These are phyloP conservation scores for Nidula microcarpa DNA, from an alignment of 768 basidiomycete species.

Conservation along the genomic window DNA sequence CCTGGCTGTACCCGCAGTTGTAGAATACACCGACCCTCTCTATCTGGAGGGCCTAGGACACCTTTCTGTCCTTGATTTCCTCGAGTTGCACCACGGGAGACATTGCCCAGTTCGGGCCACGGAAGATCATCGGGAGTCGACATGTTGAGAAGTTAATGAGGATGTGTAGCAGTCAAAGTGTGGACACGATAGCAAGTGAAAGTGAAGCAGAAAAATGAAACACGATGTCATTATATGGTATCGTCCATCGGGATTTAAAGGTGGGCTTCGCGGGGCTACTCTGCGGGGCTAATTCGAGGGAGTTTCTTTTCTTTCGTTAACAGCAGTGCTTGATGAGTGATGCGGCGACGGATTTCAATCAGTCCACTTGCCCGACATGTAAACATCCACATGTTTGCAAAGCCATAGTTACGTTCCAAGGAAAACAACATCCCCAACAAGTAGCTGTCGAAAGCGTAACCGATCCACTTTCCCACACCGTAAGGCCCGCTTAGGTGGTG, in stretches of 20 bases:
- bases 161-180: slow-evolving; percentile 8
- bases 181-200: slow-evolving; percentile 14
- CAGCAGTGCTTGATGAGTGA: slow-evolving; percentile 1
- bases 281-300: not conserved
- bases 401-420: slow-evolving; percentile 23
- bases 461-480: slow-evolving; percentile 4
- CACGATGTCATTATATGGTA: slow-evolving; percentile 30
- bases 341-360: not conserved
- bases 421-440: slow-evolving; percentile 10
- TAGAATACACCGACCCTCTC: slow-evolving; percentile 72
- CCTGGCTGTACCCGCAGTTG: slow-evolving; percentile 83
- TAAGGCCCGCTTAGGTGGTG: not conserved
- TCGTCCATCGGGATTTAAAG: slow-evolving; percentile 26
- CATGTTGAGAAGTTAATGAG: slow-evolving; percentile 33
- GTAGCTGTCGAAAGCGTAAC: not conserved
- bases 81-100: slow-evolving; percentile 78
- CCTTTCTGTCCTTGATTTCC: slow-evolving; percentile 88
- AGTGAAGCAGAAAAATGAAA: slow-evolving; percentile 22
- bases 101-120: slow-evolving; percentile 84
- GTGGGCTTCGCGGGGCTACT: slow-evolving; percentile 20
- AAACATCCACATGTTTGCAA: slow-evolving; percentile 14
- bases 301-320: not conserved
- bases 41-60: slow-evolving; percentile 65
- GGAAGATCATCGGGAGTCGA: slow-evolving; percentile 71
- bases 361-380: slow-evolving; percentile 11